Base-by-base conservation (phyloP, 164 flowering plant genomes). In the Vitis rupestris region DNA sequence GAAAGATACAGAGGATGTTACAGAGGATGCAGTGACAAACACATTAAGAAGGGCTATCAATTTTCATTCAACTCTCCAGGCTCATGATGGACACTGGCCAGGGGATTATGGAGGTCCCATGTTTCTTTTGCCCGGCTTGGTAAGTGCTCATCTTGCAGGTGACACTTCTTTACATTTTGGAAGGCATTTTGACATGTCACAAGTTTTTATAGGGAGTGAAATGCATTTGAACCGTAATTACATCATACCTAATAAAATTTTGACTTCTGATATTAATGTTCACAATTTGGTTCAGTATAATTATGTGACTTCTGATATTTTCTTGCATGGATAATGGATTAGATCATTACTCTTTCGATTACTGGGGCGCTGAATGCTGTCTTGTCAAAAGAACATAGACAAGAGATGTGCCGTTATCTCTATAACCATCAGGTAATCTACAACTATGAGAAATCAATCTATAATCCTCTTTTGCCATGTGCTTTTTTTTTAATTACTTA, bases 311-410 rank as follows among this genome's bases (percentile, higher is more conserved):
- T 14, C 14, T 58, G 29, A 23, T 68, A 49, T 23, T 50, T 69
- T 48, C 15, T 23, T 17, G 49, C 52, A 4, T 12, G 9, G 16
- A 53, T 65, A 49, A 61, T 69, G 65, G 16, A 54, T 67, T 84
- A 92, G 98, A 85, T 92, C 15, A 88, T 92, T 55, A 60, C 86
- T 17, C 75, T 92, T 52, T 84, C 84, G 50, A 64, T 90, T 37
- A 82, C 91, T 10, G 98, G 97, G 59, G 93, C 94, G 23, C 68
- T 92, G 56, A 86, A 90, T 80, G 85, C 92, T n/a, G 83, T 90
- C 37, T 72, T 92, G 64, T 80, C 89, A 10, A 73, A 75, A 55
- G 87, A 90, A 61, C 97, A 92, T 73, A 79, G 74, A 64, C 66
- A 19, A 11, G 98, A 92, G 81, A 88, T 92, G 66, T 67, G 90